These are phyloP conservation scores for Wallacemonas sp. DNA, from an alignment of 208 protist genomes.

Conservation along the genomic window DNA sequence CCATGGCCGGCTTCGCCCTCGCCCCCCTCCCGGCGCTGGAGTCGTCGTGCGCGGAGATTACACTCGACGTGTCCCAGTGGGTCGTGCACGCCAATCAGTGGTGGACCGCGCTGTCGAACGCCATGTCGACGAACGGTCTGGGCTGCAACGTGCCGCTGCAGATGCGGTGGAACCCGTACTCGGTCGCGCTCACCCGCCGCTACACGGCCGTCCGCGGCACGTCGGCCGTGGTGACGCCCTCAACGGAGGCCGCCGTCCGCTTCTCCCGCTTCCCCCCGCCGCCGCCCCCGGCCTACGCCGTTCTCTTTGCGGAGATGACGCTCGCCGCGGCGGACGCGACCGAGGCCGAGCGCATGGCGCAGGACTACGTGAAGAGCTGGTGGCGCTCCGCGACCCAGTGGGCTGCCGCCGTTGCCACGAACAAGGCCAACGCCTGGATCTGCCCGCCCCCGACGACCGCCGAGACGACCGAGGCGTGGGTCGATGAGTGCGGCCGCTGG, in stretches of 20 bases:
- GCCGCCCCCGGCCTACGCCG: conserved; percentile 18
- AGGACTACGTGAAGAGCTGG: conserved; percentile 13
- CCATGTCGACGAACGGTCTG: conserved; percentile 11
- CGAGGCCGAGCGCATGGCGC: conserved; percentile 8
- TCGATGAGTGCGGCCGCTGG: conserved; percentile 14
- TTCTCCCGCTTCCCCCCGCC: conserved; percentile 12
- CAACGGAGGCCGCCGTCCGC: neutral
- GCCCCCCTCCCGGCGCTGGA: neutral
- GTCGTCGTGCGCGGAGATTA: neutral
- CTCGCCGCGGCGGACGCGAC: neutral
- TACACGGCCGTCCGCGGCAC: neutral
- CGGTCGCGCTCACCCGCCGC: neutral
- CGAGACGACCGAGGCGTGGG: conserved; percentile 19
- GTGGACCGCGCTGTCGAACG: neutral
- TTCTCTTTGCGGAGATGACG: conserved; percentile 7
- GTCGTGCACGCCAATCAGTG: neutral
- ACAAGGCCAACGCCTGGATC: conserved; percentile 18
- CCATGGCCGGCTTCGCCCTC: neutral
- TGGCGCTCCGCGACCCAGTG: conserved; percentile 28
- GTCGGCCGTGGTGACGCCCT: neutral
- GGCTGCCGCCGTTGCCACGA: conserved; percentile 11
- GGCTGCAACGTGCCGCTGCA: conserved; percentile 9
- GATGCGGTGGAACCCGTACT: conserved; percentile 30
- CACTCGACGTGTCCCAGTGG: neutral
- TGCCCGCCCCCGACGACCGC: conserved; percentile 30